Percentiles rank a stretch among this genome's conserved stretches.
These are phyloP conservation scores for Ustanciosporium gigantosporum DNA, from an alignment of 1,284 basidiomycete genomes.

Conservation along the genomic window DNA sequence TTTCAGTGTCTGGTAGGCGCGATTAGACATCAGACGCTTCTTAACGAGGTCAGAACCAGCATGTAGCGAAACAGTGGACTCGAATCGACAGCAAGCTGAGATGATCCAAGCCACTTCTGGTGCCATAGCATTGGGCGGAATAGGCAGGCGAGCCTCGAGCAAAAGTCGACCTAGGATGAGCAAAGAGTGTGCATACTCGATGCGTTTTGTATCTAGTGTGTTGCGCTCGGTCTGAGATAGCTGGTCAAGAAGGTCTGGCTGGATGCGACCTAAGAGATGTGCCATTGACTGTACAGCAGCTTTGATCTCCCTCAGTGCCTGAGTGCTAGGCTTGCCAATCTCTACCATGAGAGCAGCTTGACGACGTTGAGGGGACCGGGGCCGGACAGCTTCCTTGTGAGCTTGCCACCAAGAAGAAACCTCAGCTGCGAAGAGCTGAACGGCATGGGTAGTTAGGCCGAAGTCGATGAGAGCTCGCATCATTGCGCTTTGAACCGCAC, in stretches of 20 bases:
- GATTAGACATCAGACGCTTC: neutral
- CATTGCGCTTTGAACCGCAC: slow-evolving; percentile 13
- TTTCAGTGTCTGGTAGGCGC: neutral
- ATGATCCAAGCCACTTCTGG: slow-evolving; percentile 31
- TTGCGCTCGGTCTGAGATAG: too few relatives aligned
- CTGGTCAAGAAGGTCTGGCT: too few relatives aligned
- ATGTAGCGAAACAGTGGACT: slow-evolving; percentile 3
- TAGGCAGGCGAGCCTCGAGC: slow-evolving; percentile 7
- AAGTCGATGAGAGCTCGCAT: slow-evolving; percentile 21
- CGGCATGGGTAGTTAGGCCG: slow-evolving; percentile 5
- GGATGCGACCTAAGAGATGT: too few relatives aligned
- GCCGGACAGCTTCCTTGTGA: slow-evolving; percentile 9
- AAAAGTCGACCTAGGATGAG: slow-evolving; percentile 25
- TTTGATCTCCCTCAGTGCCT: slow-evolving; percentile 16
- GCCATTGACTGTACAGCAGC: slow-evolving; percentile 5
- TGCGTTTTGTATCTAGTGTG: slow-evolving; percentile 8
- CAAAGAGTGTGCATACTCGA: slow-evolving; percentile 17
- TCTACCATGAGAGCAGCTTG: slow-evolving; percentile 15
- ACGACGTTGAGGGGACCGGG: slow-evolving; percentile 2
- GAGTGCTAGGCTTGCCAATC: slow-evolving; percentile 19
- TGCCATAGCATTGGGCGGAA: slow-evolving; percentile 7
- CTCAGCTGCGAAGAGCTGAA: slow-evolving; percentile 14
- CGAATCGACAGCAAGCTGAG: slow-evolving; percentile 32
- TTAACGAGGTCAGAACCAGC: too few relatives aligned
- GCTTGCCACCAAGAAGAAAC: slow-evolving; percentile 28